Base-by-base conservation (phyloP, 2,329 filamentous ascomycete genomes). In the Xylaria polymorpha region DNA sequence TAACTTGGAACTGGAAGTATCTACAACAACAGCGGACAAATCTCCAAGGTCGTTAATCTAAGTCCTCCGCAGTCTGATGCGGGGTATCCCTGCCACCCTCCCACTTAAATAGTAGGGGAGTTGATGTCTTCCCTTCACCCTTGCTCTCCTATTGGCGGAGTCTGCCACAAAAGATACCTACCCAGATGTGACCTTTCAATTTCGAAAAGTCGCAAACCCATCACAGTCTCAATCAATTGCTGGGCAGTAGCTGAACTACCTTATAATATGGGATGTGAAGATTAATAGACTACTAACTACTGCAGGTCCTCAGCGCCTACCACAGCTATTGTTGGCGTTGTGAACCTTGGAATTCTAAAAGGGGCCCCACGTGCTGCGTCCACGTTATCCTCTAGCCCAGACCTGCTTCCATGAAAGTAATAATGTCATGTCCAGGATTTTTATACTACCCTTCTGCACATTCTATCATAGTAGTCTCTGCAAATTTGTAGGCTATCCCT, bases 21-120 rank as follows among this genome's bases (percentile, higher is more conserved):
- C n/a, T n/a, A n/a, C n/a, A n/a, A n/a, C n/a, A n/a, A n/a, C n/a
- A n/a, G 25, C 25, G 18, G 51, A 55, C 18, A 37, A 7, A 55
- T 37, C 25, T 53, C 25, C 50, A 53, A 53, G 18, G 32, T 32
- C 48, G 29, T 29, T 29, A 35, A 29, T n/a, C 18, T 15, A 22
- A 55, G 46, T 46, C 37, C 63, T 46, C 63, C 57, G 6, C 32
- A 66, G 41, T 22, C 58, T 51, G 41, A 71, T 74, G 74, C 74
- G 74, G 74, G 74, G 72, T 69, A 75, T 74, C 73, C 74, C 68
- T 73, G 71, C 61, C 68, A 71, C 29, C n/a, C 18, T n/a, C 18
- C n/a, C 12, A 12, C 37, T n/a, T n/a, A n/a, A n/a, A n/a, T n/a
- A 6, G 35, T 46, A 46, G n/a, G 1, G 46, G 20, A 35, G 29